phyloP scores from a whole-genome alignment of 345 rosid genomes.

The Odontarrhena argentea region DNA sequence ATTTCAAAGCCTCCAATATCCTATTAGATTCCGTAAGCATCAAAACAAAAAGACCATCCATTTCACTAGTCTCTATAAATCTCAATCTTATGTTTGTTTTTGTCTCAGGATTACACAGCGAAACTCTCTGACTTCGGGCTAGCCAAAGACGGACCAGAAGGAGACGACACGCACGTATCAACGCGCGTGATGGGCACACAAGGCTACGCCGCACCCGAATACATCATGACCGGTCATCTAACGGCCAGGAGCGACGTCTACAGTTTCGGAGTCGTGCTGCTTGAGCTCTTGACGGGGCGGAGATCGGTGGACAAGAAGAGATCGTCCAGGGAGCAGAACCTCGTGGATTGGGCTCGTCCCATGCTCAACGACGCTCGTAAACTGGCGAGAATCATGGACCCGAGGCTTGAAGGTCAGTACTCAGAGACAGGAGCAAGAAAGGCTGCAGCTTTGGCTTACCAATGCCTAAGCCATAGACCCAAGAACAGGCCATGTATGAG shows the following conservation, averaged over 20 bases:
- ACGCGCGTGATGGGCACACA: conserved; percentile 95
- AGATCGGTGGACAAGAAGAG: conserved; percentile 67
- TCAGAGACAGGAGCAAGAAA: conserved; percentile 75
- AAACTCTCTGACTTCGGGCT: conserved; percentile 90
- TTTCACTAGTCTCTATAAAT: no score
- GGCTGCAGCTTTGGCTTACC: conserved; percentile 82
- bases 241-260: conserved; percentile 74
- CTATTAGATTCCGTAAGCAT: conserved; percentile 74
- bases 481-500: conserved; percentile 78
- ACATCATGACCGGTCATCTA: conserved; percentile 87
- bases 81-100: no score
- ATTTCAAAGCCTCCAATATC: conserved; percentile 89
- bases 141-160: conserved; percentile 96
- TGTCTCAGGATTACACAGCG: conserved; percentile 66
- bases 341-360: conserved; percentile 74
- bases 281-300: conserved; percentile 66
- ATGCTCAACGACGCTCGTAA: conserved; percentile 67
- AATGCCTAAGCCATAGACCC: conserved; percentile 75
- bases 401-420: conserved; percentile 86
- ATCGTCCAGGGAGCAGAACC: conserved; percentile 56
- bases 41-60: not conserved
- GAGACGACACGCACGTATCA: conserved; percentile 90
- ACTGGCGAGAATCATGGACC: conserved; percentile 75
- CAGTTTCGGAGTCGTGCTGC: conserved; percentile 66
- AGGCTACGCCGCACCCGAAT: conserved; percentile 96